Base-by-base conservation (phyloP, 2,329 filamentous ascomycete species). In the Fusarium fujikuroi region DNA sequence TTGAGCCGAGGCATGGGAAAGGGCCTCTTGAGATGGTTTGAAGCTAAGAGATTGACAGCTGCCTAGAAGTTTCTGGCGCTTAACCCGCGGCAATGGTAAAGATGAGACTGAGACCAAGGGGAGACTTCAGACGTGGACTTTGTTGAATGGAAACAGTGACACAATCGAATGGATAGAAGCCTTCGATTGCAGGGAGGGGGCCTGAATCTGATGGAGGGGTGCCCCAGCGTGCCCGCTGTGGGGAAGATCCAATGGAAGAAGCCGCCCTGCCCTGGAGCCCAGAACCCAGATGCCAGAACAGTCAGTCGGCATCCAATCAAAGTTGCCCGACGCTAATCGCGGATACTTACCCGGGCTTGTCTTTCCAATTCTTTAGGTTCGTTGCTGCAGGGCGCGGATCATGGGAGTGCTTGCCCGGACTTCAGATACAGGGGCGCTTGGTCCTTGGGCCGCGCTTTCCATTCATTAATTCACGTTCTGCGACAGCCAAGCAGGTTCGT, bases 31-130 rank as follows among this genome's bases (percentile, higher is more conserved):
- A 37, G 34, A 32, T 11, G 8, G 46, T 36, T 56, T 46, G 39
- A 59, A 52, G 71, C 71, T 65, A 74, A 69, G 25, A 39, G 43
- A 49, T 54, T 68, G 63, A 43, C 64, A 68, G 53, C 44, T 60
- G 39, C 36, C 60, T 66, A 69, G 66, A 73, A 70, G 57, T 74
- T 74, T 72, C 66, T 74, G 63, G 71, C 71, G 71, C 71, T 74
- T 74, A 74, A 62, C 71, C 71, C 71, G 71, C 67, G 54, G 67
- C 58, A 54, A 21, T 58, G 46, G 58, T 37, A 61, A 61, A 60
- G 61, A 53, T 54, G 64, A 64, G 40, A 50, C 49, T 54, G 40
- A 49, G 40, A 36, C 25, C 37, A 32, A 15, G 44, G 14, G 25
- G 23, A 36, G n/a, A 49, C 28, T 49, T 32, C 21, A 15, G 47